Conservation (phyloP, 495 filamentous ascomycete species). For the Stereocaulon alpinum region DNA sequence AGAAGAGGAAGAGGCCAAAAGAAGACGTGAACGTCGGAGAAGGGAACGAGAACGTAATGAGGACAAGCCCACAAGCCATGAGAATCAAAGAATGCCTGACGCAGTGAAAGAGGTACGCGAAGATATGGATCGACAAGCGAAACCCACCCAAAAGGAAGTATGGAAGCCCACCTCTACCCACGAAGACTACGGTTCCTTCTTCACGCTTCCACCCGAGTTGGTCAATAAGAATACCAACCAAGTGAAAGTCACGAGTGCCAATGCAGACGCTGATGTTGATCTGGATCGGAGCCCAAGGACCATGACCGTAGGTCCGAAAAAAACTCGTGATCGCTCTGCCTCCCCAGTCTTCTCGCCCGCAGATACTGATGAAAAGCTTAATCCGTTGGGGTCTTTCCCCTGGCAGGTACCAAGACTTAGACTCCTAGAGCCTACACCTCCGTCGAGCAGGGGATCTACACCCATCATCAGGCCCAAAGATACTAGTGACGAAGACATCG, state of each 20-base stretch:
- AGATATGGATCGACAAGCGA: conserved; percentile 22
- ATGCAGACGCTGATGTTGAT: conserved; percentile 20
- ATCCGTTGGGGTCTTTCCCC: conserved; percentile 29
- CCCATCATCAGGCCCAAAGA: conserved; percentile 25
- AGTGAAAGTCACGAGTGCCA: conserved; percentile 11
- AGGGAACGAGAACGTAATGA: conserved; percentile 20
- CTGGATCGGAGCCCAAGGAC: conserved; percentile 17
- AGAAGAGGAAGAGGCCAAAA: conserved; percentile 20
- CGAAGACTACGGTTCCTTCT: conserved; percentile 24
- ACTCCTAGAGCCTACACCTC: conserved; percentile 43
- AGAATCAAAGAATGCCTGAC: conserved; percentile 19
- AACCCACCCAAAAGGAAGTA: conserved; percentile 21
- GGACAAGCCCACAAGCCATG: neutral
- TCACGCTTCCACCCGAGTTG: conserved; percentile 21
- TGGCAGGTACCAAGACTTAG: conserved; percentile 40
- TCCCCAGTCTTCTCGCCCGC: conserved; percentile 19
- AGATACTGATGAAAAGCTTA: conserved; percentile 20
- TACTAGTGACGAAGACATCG: conserved; percentile 18
- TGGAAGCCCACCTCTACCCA: conserved; percentile 22
- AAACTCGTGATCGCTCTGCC: conserved; percentile 8
- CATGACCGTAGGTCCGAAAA: conserved; percentile 22
- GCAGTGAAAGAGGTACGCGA: conserved; percentile 21
- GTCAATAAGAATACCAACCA: conserved; percentile 14
- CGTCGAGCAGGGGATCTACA: conserved; percentile 37
- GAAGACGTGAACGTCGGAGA: conserved; percentile 22